Evolutionary conservation across 192 early-diverging fungal genomes (phyloP).

Genomic region (Dissophora ornata): DNA sequence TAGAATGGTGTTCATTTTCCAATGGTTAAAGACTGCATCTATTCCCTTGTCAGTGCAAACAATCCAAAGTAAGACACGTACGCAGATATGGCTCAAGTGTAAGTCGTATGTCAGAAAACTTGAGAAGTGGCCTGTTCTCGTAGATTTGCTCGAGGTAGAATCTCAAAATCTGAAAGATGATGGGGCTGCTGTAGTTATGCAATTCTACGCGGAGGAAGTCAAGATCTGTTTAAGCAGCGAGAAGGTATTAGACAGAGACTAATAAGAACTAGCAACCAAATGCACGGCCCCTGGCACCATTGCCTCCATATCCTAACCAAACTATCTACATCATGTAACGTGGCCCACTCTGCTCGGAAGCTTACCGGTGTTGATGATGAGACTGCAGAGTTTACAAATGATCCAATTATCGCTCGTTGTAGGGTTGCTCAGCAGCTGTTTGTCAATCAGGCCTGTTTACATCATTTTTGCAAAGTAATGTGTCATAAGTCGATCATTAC

Average conservation of each 20-base stretch:
- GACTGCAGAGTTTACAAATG: neutral
- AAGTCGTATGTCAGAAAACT: neutral
- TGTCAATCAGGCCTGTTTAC: neutral
- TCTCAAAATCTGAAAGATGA: neutral
- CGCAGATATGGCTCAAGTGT: neutral
- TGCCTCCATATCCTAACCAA: no score
- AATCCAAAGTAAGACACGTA: no score
- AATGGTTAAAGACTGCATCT: no score
- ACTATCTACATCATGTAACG: no score
- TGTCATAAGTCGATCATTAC: neutral
- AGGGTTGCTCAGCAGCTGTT: neutral
- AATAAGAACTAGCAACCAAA: no score
- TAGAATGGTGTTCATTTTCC: no score
- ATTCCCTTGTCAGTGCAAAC: no score
- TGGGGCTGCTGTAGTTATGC: neutral
- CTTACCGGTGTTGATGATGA: no score
- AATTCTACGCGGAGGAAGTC: neutral
- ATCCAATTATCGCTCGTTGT: neutral
- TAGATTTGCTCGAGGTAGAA: slow-evolving; percentile 3
- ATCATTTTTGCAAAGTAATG: neutral
- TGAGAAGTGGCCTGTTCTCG: neutral
- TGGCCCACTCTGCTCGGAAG: no score
- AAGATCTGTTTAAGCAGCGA: no score
- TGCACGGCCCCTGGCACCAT: no score
- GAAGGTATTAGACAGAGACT: no score